Conservation (phyloP, 805 yeast species). For the Pichia manshurica region DNA sequence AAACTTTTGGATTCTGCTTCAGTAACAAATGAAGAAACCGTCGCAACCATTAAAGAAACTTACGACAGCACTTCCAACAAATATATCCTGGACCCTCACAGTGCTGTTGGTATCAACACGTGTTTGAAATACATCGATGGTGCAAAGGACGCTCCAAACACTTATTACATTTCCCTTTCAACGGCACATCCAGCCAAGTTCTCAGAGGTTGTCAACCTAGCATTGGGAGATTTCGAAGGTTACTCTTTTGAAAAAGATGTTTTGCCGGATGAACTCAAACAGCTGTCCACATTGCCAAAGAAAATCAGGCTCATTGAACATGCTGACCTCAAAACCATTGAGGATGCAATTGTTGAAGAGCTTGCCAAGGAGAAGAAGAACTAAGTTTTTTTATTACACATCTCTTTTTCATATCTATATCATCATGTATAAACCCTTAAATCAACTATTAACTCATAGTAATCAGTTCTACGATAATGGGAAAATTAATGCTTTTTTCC, state of each 20-base stretch:
- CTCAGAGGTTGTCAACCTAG: slow-evolving; percentile 87
- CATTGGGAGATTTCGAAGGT: slow-evolving; percentile 57
- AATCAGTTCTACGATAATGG: too few relatives aligned
- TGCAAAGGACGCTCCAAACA: slow-evolving; percentile 27
- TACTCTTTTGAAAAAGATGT: slow-evolving; percentile 87
- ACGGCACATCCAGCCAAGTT: slow-evolving; percentile 99
- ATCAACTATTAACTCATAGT: too few relatives aligned
- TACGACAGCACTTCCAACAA: slow-evolving; percentile 54
- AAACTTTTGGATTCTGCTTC: slow-evolving; percentile 70
- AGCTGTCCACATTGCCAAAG: slow-evolving; percentile 63
- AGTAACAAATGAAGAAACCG: slow-evolving; percentile 73
- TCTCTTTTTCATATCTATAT: too few relatives aligned
- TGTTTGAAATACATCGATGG: slow-evolving; percentile 54
- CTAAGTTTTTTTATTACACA: too few relatives aligned
- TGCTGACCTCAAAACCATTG: slow-evolving; percentile 69
- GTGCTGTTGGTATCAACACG: slow-evolving; percentile 90
- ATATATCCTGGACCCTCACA: slow-evolving; percentile 92
- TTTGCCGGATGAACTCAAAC: slow-evolving; percentile 79
- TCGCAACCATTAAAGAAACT: slow-evolving; percentile 65
- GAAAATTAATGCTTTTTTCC: too few relatives aligned
- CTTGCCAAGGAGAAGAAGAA: slow-evolving; percentile 39
- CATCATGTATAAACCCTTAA: too few relatives aligned
- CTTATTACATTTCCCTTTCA: slow-evolving; percentile 68
- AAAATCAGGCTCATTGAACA: slow-evolving; percentile 66
- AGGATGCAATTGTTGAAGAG: slow-evolving; percentile 69